These are phyloP conservation scores for Aspergillus uvarum DNA, from an alignment of 2,329 filamentous ascomycete genomes.

Conservation along the genomic window DNA sequence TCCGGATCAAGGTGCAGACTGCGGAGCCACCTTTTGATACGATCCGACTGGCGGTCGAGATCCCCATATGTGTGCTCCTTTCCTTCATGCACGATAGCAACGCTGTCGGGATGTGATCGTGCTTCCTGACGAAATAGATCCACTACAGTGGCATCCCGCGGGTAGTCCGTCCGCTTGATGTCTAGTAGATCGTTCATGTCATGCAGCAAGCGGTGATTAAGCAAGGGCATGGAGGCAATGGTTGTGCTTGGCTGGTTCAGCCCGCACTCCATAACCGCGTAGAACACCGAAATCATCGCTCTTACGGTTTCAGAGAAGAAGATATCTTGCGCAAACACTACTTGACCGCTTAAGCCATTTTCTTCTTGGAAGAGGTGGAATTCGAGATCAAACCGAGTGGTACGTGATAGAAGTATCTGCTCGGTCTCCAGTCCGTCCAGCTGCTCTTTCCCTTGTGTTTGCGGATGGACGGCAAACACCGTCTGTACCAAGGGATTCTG, in stretches of 20 bases:
- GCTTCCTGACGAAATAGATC: constrained; percentile 3
- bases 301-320: neutral
- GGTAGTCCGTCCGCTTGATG: neutral
- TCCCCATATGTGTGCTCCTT: neutral
- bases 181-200: neutral
- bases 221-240: neutral
- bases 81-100: neutral
- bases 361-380: constrained; percentile 5
- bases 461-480: neutral
- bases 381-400: constrained; percentile 5
- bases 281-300: constrained; percentile 1
- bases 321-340: neutral
- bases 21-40: neutral
- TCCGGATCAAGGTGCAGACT: neutral
- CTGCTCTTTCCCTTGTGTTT: neutral
- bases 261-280: neutral
- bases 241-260: neutral
- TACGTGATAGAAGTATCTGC: neutral
- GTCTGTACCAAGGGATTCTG: constrained; percentile 6
- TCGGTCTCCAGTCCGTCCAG: constrained; percentile 7
- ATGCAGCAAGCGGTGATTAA: neutral
- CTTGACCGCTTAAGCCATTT: neutral
- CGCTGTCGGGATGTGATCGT: neutral
- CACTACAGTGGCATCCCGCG: neutral
- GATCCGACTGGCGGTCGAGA: constrained; percentile 3